Base-by-base conservation (phyloP, 257 asterid species). In the Nicotiana benthamiana region DNA sequence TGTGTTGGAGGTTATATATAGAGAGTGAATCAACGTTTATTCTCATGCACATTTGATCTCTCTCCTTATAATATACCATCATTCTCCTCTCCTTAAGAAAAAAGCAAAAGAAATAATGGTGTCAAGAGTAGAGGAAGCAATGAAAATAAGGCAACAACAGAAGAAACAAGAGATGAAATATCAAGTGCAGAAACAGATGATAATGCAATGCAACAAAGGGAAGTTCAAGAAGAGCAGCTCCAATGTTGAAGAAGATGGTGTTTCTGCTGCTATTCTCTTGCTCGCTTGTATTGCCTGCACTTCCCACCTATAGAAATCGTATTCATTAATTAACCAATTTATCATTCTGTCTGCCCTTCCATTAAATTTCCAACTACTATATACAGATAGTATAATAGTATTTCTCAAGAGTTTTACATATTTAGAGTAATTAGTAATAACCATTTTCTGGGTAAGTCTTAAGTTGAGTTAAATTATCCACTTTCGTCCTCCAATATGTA, bases 181-280 rank as follows among this genome's bases (percentile, higher is more conserved):
- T 72, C 82, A 79, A 52, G 43, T 34, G 64, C 66, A 79, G 6
- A 85, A 83, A 81, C 89, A 88, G 82, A 77, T 75, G 8, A 72
- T 51, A 48, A 83, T 85, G 59, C 85, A 83, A 80, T 86, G 92
- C 83, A 91, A 91, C 86, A 92, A 92, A 89, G 94, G 92, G 3
- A 91, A 90, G 86, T 92, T 92, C 89, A 92, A 92, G 88, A 90
- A 93, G 83, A 91, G 96, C 85, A 85, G 80, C 4, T 90, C 91
- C n/a, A 86, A 70, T 88, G 85, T 86, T 59, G 90, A 92, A 84
- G 90, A 91, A 85, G 97, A 92, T 86, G 97, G 93, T 34, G 79
- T 87, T 84, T 92, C 97, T 83, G 87, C 93, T 72, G 93, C 96
- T 67, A 90, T 92, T 80, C 82, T 92, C 43, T 85, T 91, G 74